A percentile compares a stretch with the other conserved stretches of the same genome.
phyloP scores from a whole-genome alignment of 306 rosid species.

The Corylus heterophylla region DNA sequence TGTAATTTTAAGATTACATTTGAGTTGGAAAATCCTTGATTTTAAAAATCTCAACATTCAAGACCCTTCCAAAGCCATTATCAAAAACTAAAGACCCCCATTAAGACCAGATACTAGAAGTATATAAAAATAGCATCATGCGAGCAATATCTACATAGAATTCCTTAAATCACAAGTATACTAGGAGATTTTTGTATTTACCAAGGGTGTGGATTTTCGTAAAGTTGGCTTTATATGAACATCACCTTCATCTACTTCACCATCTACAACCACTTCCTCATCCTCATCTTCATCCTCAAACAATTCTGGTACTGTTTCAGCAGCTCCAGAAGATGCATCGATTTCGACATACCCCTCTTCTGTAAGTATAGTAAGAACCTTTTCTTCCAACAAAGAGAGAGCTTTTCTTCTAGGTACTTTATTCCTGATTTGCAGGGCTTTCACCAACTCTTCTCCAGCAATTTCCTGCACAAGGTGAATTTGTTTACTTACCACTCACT shows the following conservation, averaged over 20 bases:
- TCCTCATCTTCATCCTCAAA: conserved; percentile 93
- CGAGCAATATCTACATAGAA: not conserved
- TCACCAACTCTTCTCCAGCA: conserved; percentile 70
- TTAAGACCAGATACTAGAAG: not conserved
- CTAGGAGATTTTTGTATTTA: conserved; percentile 31
- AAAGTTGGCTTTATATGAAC: conserved; percentile 85
- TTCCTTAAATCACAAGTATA: not conserved
- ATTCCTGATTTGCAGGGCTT: conserved; percentile 69
- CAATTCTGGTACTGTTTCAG: conserved; percentile 60
- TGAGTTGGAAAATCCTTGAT: not conserved
- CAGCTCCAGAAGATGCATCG: conserved; percentile 44
- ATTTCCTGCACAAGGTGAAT: conserved; percentile 62
- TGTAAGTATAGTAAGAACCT: conserved; percentile 74
- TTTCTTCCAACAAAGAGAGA: conserved; percentile 73
- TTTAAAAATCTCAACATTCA: not conserved
- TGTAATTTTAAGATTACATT: not conserved
- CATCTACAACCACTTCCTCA: conserved; percentile 92
- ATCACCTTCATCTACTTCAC: conserved; percentile 99
- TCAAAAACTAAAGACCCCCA: not conserved
- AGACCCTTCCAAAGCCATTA: not conserved
- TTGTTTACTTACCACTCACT: conserved; percentile 3
- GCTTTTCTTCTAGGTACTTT: conserved; percentile 96
- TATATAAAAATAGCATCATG: not conserved
- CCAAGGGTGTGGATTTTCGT: conserved; percentile 61
- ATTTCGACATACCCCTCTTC: conserved; percentile 73